Base-by-base conservation (phyloP, 2,329 filamentous ascomycete genomes). In the Aspergillus udagawae region DNA sequence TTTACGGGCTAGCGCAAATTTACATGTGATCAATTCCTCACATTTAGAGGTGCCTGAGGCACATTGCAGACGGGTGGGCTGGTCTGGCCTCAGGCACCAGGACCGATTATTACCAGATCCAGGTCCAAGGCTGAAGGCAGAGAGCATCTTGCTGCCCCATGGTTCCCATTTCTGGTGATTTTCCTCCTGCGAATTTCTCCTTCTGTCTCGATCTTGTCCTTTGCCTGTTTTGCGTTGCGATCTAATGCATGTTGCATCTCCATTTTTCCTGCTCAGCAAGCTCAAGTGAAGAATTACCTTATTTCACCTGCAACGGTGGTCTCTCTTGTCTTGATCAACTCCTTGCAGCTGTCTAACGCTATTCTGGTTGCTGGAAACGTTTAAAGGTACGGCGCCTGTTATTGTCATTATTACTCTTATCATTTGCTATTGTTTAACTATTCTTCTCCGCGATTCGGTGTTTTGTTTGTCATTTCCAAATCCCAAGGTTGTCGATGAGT, bases 311-410 rank as follows among this genome's bases (percentile, higher is more conserved):
- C 14, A 35, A 35, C 17, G 32, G 14, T 14, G 4, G 29, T 4
- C 14, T 14, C 32, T 38, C 14, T 35, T 35, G 5, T 17, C n/a
- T 23, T 23, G 10, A 12, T 41, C 54, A 44, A 56, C 60, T 63
- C 63, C 63, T 65, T 65, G 63, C 63, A 65, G 63, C 51, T 58
- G 44, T 59, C 54, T 42, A 21, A 57, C 49, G 42, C 21, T 23
- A 17, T 25, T 55, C 49, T 53, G 51, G 49, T 54, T 58, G 55
- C 57, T 56, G 59, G 60, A 64, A 58, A 59, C 63, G 58, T 62
- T n/a, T 35, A 47, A 53, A 63, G 59, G 63, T 63, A 54, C 56
- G 60, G 41, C 55, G 51, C 51, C 32, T 52, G 49, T 23, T 41
- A 21, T 51, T 54, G 9, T 45, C 28, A 10, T 35, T 21, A 10